A percentile compares a stretch with the other conserved stretches of the same genome.
Conservation (phyloP, 306 rosid genomes). For the Cucurbita pepo region DNA sequence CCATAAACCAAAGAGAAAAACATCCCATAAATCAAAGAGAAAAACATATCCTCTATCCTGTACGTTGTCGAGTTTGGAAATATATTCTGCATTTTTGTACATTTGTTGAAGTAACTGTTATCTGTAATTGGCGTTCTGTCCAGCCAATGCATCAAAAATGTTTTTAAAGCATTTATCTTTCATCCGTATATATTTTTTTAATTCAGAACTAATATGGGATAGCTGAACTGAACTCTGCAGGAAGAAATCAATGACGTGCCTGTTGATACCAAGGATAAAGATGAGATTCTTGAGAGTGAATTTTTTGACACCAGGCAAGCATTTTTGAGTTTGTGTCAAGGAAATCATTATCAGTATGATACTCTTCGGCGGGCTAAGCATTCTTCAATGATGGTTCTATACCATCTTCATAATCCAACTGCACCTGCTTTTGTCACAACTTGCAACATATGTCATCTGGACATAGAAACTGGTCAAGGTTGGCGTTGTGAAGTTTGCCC, state of each 20-base stretch:
- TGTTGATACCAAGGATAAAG: constrained; percentile 79
- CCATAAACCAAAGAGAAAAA: constrained; percentile 62
- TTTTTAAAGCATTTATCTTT: background rate
- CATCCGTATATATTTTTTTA: background rate
- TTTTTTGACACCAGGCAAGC: constrained; percentile 99
- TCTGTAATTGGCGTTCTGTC: background rate
- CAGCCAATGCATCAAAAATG: background rate
- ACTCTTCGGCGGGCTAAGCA: constrained; percentile 95
- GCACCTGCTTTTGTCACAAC: constrained; percentile 85
- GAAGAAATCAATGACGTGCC: constrained; percentile 60
- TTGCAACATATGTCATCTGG: constrained; percentile 68
- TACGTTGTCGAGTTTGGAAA: constrained; percentile 8
- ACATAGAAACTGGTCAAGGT: constrained; percentile 94
- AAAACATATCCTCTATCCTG: constrained; percentile 55
- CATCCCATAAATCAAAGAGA: constrained; percentile 87
- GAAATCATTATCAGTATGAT: constrained; percentile 96
- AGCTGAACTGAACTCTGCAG: constrained; percentile 21
- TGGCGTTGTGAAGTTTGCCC: constrained; percentile 98
- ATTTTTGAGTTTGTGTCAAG: constrained; percentile 95
- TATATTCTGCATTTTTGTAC: background rate
- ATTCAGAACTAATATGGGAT: constrained; percentile 1
- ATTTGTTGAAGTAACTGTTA: background rate
- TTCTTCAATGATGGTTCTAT: constrained; percentile 97
- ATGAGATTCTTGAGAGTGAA: constrained; percentile 96
- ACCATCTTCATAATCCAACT: constrained; percentile 98